Percentiles rank a stretch among this genome's conserved stretches.
Conservation (phyloP, 352 stramenopile species). For the Hyaloperonospora brassicae region DNA sequence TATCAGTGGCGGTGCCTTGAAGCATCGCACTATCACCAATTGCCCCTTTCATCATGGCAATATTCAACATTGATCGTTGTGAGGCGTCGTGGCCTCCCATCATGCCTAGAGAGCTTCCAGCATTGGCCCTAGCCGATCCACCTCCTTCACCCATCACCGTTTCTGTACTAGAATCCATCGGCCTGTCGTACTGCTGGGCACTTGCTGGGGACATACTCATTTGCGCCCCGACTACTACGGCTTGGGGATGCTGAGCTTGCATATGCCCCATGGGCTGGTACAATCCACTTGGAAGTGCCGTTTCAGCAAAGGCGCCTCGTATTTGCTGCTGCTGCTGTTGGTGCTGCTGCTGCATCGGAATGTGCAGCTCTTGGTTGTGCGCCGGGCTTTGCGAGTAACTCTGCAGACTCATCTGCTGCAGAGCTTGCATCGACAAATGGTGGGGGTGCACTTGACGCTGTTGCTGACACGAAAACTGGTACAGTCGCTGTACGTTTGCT, state of each 20-base stretch:
- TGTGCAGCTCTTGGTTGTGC: constrained; percentile 54
- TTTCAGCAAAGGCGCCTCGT: constrained; percentile 33
- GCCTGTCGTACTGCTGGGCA: constrained; percentile 24
- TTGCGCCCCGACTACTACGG: constrained; percentile 17
- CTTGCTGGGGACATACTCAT: constrained; percentile 22
- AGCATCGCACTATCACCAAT: constrained; percentile 3
- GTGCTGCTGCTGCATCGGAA: constrained; percentile 36
- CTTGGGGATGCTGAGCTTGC: constrained; percentile 32
- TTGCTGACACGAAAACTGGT: constrained; percentile 40
- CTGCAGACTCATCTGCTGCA: constrained; percentile 42
- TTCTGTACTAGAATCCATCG: constrained; percentile 17
- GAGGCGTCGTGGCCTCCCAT: constrained; percentile 36
- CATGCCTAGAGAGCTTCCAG: constrained; percentile 9
- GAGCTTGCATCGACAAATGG: constrained; percentile 49
- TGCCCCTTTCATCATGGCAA: constrained; percentile 42
- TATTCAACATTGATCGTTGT: constrained; percentile 48
- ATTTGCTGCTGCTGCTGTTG: too few relatives aligned
- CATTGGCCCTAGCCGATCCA: constrained; percentile 9
- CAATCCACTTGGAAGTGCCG: constrained; percentile 34
- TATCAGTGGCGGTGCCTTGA: constrained; percentile 17
- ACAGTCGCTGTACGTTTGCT: constrained; percentile 30
- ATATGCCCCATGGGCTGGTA: constrained; percentile 48
- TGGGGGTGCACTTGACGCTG: constrained; percentile 25
- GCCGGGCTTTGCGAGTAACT: constrained; percentile 32
- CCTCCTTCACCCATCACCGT: constrained; percentile 9